These are phyloP conservation scores for Peronospora tabacina DNA, from an alignment of 352 stramenopile species.

Conservation along the genomic window DNA sequence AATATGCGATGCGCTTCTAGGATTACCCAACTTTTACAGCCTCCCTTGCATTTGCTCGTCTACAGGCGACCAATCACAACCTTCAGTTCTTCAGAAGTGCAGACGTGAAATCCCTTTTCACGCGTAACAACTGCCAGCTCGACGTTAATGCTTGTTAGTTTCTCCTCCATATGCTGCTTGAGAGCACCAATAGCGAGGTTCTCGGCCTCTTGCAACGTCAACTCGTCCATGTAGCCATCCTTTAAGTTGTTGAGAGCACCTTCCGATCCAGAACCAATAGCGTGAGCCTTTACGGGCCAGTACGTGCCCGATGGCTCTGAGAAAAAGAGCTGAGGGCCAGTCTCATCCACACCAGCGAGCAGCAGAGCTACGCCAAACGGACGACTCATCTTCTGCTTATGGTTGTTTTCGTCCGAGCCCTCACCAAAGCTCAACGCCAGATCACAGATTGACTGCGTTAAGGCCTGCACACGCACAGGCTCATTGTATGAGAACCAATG, in stretches of 20 bases:
- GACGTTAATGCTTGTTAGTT: constrained; percentile 97
- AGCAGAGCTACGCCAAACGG: constrained; percentile 98
- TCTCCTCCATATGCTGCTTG: constrained; percentile 99
- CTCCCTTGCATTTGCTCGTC: constrained; percentile 15
- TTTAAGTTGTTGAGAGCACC: constrained; percentile 96
- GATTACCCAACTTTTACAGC: constrained; percentile 1
- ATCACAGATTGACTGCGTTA: constrained; percentile 98
- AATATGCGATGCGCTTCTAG: constrained; percentile 1
- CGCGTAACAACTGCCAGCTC: constrained; percentile 94
- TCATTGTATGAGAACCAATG: constrained; percentile 98
- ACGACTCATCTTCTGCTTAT: constrained; percentile 96
- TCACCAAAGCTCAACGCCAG: constrained; percentile 94
- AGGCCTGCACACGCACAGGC: constrained; percentile 94
- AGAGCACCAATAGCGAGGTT: constrained; percentile 93
- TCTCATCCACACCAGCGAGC: constrained; percentile 93
- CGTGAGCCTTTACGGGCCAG: constrained; percentile 97
- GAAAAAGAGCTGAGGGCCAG: constrained; percentile 92
- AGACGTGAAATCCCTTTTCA: constrained; percentile 95
- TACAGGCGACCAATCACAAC: constrained; percentile 84
- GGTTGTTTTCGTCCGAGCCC: constrained; percentile 89
- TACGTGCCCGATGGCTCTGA: constrained; percentile 98
- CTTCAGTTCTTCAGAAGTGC: constrained; percentile 89
- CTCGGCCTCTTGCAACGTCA: constrained; percentile 96
- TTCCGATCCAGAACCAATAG: constrained; percentile 96
- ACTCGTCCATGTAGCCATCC: constrained; percentile 93